Base-by-base conservation (phyloP, 169 alveolate genomes). In the Eimeria falciformis region DNA sequence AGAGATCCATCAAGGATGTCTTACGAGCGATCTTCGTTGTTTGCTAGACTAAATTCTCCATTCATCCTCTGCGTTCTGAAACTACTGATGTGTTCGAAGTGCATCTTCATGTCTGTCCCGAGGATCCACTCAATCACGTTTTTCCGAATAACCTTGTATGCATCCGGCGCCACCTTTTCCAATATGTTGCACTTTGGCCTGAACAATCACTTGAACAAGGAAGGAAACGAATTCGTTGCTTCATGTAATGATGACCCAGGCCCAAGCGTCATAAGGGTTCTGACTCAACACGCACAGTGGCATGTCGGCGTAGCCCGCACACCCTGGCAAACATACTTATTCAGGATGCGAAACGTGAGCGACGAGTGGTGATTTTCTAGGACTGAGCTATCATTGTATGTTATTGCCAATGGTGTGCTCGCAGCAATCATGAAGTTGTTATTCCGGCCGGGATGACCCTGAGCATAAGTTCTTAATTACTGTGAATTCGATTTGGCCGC, bases 351-450 rank as follows among this genome's bases (percentile, higher is more conserved):
- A 93, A 97, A 97, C 18, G 98, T 96, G 79, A 94, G 95, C 45
- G 98, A 96, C 47, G 98, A 97, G 94, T 98, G 99, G 94, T 96
- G 97, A 96, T 97, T 98, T 95, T 98, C 99, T 78, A 98, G 93
- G 17, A 98, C 98, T 43, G 98, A 94, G 83, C 92, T 93, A 90
- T 98, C 99, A 92, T 98, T 98, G 95, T 97, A 98, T 83, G 97
- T 94, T 29, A 97, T 94, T 29, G 98, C 97, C 73, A 97, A 90
- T 7, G 96, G 96, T 84, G 96, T 96, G 55, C 92, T 94, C 23
- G 98, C 95, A 62, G 95, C 94, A 11, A 96, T 90, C 77, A 97
- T 86, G 82, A 95, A 97, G 5, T 96, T 95, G 85, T 97, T 97
- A 50, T 97, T 97, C 93, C 96, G 96, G 6, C 98, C 99, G 11